These are phyloP conservation scores for Boletales sp. DNA, from an alignment of 768 basidiomycete genomes.

Conservation along the genomic window DNA sequence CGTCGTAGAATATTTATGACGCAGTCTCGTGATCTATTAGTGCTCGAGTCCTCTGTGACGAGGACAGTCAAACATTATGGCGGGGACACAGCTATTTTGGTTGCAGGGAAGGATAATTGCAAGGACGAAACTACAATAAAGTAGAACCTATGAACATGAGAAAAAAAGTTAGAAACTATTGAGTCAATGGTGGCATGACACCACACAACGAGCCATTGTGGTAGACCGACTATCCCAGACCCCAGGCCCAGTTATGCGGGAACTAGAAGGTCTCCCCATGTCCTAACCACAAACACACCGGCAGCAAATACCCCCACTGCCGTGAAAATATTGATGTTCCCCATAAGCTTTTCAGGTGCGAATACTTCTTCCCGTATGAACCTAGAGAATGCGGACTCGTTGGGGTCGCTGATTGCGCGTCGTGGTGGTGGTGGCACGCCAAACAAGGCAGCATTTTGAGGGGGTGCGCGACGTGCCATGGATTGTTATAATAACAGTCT, in stretches of 20 bases:
- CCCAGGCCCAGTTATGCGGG: constrained; percentile 41
- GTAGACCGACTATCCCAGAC: not conserved
- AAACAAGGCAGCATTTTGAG: constrained; percentile 54
- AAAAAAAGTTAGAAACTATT: not conserved
- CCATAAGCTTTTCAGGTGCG: constrained; percentile 69
- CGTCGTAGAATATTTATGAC: constrained; percentile 10
- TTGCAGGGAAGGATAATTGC: constrained; percentile 6
- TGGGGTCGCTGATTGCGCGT: constrained; percentile 46
- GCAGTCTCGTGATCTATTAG: constrained; percentile 12
- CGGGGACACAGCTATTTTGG: constrained; percentile 16
- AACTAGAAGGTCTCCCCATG: constrained; percentile 77
- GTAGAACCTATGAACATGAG: not conserved
- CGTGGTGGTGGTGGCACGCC: constrained; percentile 40
- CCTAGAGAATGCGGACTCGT: constrained; percentile 59
- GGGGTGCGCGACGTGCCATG: constrained; percentile 71
- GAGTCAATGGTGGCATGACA: not conserved
- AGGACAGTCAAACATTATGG: constrained; percentile 14
- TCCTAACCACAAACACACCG: constrained; percentile 66
- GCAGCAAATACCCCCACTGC: constrained; percentile 65
- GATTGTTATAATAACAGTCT: not conserved
- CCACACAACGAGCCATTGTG: constrained; percentile 6
- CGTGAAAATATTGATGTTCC: constrained; percentile 69
- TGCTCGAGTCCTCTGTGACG: constrained; percentile 14
- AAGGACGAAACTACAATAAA: constrained; percentile 3
- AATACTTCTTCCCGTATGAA: constrained; percentile 60